Base-by-base conservation (phyloP, 192 early-diverging fungal genomes). In the Backusella macrospora region DNA sequence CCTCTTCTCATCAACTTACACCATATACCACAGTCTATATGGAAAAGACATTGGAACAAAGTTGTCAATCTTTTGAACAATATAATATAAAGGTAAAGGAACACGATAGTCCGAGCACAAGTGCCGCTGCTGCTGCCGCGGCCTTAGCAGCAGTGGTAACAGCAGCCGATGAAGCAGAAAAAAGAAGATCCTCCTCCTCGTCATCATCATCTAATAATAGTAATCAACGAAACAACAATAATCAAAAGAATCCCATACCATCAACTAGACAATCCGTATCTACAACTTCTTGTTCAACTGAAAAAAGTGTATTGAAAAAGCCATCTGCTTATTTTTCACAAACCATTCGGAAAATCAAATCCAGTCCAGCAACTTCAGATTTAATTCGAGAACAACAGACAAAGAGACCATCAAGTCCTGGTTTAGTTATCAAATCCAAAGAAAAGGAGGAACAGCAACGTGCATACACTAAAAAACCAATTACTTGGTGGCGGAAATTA, bases 21-120 rank as follows among this genome's bases (percentile, higher is more conserved):
- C n/a, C n/a, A n/a, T n/a, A n/a, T n/a, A n/a, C n/a, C n/a, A n/a
- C n/a, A n/a, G 18, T 23, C 1, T 55, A 55, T 10, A 55, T 55
- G 49, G 49, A 55, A 55, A 55, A 55, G 49, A 55, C 49, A 55
- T 23, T 55, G 18, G 18, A 55, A 12, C 49, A 55, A 15, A 55
- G 49, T 4, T 55, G 21, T 4, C 49, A 55, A 10, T 55, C 49
- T 9, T 55, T 55, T 55, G 49, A 55, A 6, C 23, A 21, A 7
- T 55, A 49, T 49, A 42, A 42, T 42, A 7, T 42, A 42, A 42
- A 42, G 7, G 40, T 49, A 6, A 49, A 49, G 8, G 16, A 49
- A 18, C 47, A 49, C 13, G 21, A 4, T 23, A 18, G 18, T 12
- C 49, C 49, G 8, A 55, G 49, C 21, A 26, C 49, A n/a, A 55